Evolutionary conservation across 352 stramenopile genomes (phyloP), one percentile per base, ranked within the genome.

Genomic region (Thalassiosira hispida): DNA sequence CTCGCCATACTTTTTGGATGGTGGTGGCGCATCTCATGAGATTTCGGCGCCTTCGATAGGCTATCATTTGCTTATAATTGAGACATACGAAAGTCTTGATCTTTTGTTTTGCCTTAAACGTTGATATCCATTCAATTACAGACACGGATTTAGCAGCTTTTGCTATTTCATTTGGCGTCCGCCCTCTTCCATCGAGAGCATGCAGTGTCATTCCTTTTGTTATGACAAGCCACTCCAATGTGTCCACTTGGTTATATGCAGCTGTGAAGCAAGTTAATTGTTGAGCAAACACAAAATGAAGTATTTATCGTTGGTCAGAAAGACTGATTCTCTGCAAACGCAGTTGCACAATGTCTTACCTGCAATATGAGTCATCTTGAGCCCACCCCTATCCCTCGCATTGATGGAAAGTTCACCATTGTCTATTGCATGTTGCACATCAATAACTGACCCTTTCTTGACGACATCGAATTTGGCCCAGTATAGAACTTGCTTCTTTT

Each of bases 391-490:
- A 51, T 76, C 64, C n/a, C 38, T 20, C 9, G 0, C 27, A 18
- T 59, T 2, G 33, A 72, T 52, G 5, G 2, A 14, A 9, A 74
- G 70, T 47, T 3, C 29, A 12, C 72, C 61, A 20, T 25, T 12
- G 23, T 47, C 12, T 22, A 80, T 57, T 14, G 27, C 0, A 18
- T 59, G 0, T 60, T 74, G 25, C 16, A 80, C 33, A 1, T 62
- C 29, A 0, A 80, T 23, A 29, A 53, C n/a, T 31, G 14, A 14
- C 2, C 63, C 62, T 33, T 69, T 59, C 14, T 74, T 80, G 8
- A 80, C 20, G 44, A 73, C 23, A 55, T 80, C 53, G 40, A 80
- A 80, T 2, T 68, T 38, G 23, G 72, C 22, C 72, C 72, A 80
- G 27, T 46, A 14, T 0, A n/a, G 3, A 14, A 66, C 7, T 49